Evolutionary conservation across 2,329 filamentous ascomycete species (phyloP).

Genomic region (Tricladium varicosporioides): DNA sequence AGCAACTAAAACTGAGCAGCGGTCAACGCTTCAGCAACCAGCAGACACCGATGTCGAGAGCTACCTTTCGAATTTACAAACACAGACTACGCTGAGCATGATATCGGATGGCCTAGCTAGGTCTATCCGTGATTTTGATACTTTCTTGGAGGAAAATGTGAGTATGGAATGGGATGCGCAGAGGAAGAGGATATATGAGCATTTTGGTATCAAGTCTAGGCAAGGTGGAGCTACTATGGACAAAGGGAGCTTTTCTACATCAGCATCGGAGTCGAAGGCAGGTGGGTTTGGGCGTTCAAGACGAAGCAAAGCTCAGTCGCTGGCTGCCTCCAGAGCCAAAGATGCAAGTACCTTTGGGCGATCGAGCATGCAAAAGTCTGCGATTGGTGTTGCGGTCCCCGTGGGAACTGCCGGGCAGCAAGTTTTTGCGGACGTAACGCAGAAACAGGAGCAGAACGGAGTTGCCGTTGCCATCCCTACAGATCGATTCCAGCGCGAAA

Average conservation of each 20-base stretch:
- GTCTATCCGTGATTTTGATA: conserved; percentile 87
- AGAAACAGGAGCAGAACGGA: conserved; percentile 49
- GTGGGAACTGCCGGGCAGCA: conserved; percentile 57
- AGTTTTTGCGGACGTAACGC: conserved; percentile 66
- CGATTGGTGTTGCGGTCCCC: conserved; percentile 77
- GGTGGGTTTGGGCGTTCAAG: conserved; percentile 61
- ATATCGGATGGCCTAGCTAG: conserved; percentile 88
- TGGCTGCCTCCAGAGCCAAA: conserved; percentile 26
- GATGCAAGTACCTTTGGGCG: conserved; percentile 61
- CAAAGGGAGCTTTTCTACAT: conserved; percentile 29
- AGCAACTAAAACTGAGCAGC: conserved; percentile 46
- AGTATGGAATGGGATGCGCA: conserved; percentile 96
- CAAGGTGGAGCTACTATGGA: conserved; percentile 39
- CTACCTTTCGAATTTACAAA: conserved; percentile 82
- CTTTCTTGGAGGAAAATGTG: conserved; percentile 90
- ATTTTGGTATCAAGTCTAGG: conserved; percentile 79
- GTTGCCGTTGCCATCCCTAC: conserved; percentile 54
- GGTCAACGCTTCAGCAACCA: conserved; percentile 35
- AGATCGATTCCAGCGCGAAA: conserved; percentile 76
- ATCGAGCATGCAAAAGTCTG: conserved; percentile 75
- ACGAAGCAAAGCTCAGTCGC: conserved; percentile 45
- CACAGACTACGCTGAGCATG: conserved; percentile 87
- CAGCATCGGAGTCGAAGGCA: conserved; percentile 45
- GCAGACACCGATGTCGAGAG: conserved; percentile 69
- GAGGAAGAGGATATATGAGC: conserved; percentile 88